A percentile compares a stretch with the other conserved stretches of the same genome.
Conservation (phyloP, 2,329 filamentous ascomycete species). For the Cercospora zeina region DNA sequence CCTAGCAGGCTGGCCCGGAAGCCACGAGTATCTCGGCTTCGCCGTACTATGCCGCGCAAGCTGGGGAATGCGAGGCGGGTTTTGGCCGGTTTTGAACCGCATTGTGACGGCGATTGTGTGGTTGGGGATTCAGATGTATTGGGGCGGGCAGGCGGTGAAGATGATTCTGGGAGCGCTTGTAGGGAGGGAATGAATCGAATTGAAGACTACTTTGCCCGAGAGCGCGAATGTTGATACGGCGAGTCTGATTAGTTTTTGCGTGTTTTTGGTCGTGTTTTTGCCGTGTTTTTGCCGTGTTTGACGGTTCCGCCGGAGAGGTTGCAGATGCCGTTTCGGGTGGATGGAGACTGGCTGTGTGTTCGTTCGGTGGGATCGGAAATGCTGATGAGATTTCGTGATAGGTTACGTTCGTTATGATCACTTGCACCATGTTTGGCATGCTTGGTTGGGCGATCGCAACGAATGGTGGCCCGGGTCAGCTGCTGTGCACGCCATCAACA, state of each 20-base stretch:
- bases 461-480: constrained; percentile 13
- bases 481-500: constrained; percentile 23
- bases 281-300: constrained; percentile 22
- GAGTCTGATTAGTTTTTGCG: constrained; percentile 24
- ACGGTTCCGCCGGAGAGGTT: constrained; percentile 22
- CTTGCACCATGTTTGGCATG: constrained; percentile 22
- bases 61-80: constrained; percentile 31
- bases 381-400: background rate
- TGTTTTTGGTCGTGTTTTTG: constrained; percentile 22
- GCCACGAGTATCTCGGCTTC: constrained; percentile 41
- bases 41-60: constrained; percentile 36
- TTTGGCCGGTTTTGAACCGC: constrained; percentile 32
- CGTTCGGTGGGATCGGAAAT: background rate
- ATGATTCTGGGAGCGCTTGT: constrained; percentile 26
- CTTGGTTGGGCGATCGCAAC: constrained; percentile 20
- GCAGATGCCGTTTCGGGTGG: constrained; percentile 20
- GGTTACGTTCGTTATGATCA: constrained; percentile 26
- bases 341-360: background rate
- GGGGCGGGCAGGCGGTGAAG: constrained; percentile 26
- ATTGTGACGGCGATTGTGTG: constrained; percentile 33
- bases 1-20: constrained; percentile 42
- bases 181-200: constrained; percentile 14
- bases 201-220: constrained; percentile 24
- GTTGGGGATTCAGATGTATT: constrained; percentile 32
- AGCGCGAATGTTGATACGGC: constrained; percentile 25